Conservation (phyloP, 2,329 filamentous ascomycete species). For the Fusarium sp. region DNA sequence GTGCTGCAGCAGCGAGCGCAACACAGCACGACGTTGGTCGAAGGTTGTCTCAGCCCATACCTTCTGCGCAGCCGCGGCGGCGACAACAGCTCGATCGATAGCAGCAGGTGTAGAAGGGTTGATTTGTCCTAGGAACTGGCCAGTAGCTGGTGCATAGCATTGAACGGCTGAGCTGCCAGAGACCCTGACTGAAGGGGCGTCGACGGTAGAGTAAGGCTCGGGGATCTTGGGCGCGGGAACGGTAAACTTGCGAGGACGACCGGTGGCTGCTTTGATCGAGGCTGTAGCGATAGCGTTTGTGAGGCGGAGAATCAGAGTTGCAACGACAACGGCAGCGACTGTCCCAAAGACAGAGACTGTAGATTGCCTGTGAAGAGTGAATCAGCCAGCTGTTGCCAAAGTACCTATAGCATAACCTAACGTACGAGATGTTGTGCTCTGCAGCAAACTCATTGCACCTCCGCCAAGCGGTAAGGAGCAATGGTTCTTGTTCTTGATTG, state of each 20-base stretch:
- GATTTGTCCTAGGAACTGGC: slow-evolving; percentile 80
- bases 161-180: slow-evolving; percentile 74
- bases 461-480: slow-evolving; percentile 32
- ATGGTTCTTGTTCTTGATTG: slow-evolving; percentile 29
- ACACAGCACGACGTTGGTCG: slow-evolving; percentile 77
- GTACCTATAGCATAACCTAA: background rate
- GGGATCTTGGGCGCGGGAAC: slow-evolving; percentile 71
- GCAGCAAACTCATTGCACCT: slow-evolving; percentile 32
- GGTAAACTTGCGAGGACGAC: slow-evolving; percentile 63
- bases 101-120: slow-evolving; percentile 79
- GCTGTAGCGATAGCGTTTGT: slow-evolving; percentile 35
- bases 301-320: slow-evolving; percentile 44
- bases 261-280: slow-evolving; percentile 43
- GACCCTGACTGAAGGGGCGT: slow-evolving; percentile 70
- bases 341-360: slow-evolving; percentile 44
- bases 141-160: slow-evolving; percentile 91
- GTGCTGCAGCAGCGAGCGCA: slow-evolving; percentile 82
- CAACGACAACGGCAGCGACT: slow-evolving; percentile 43
- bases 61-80: slow-evolving; percentile 77
- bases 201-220: slow-evolving; percentile 64
- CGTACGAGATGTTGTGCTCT: slow-evolving; percentile 41
- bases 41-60: slow-evolving; percentile 84
- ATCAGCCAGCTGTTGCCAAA: slow-evolving; percentile 1
- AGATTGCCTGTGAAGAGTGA: slow-evolving; percentile 32
- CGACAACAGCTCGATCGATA: slow-evolving; percentile 81